phyloP scores from a whole-genome alignment of 1,139 yeast species.

The Blastobotrys malaysiensis region DNA sequence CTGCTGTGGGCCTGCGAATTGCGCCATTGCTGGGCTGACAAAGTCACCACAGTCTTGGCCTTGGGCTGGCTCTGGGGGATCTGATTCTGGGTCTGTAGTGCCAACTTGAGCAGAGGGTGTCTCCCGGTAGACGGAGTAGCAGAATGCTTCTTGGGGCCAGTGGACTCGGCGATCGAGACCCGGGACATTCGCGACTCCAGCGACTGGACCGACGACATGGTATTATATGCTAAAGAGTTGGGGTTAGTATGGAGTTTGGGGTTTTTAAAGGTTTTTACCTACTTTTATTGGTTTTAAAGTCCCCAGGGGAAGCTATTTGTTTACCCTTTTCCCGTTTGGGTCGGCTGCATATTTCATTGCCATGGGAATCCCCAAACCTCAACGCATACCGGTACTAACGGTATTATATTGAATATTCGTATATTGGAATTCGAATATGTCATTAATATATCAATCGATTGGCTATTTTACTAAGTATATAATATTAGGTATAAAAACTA shows the following conservation, averaged over 20 bases:
- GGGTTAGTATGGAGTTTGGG: neutral
- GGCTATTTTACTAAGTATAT: no score
- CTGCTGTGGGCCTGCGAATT: conserved; percentile 13
- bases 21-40: conserved; percentile 25
- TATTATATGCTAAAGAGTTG: neutral
- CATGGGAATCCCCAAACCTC: neutral
- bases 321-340: conserved; percentile 1
- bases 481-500: no score
- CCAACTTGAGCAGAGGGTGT: conserved; percentile 29
- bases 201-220: conserved; percentile 17
- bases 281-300: no score
- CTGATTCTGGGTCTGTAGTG: conserved; percentile 27
- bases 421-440: no score
- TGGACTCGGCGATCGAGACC: conserved; percentile 25
- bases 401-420: no score
- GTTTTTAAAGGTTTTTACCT: no score
- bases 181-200: conserved; percentile 24
- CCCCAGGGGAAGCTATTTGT: conserved; percentile 1
- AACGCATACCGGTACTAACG: neutral
- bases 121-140: conserved; percentile 12
- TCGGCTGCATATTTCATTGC: neutral
- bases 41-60: conserved; percentile 17
- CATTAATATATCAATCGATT: no score
- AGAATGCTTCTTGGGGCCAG: conserved; percentile 14
- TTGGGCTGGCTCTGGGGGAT: conserved; percentile 19